These are phyloP conservation scores for Rhynchospora tenuis DNA, from an alignment of 176 grass and related monocot genomes.

Conservation along the genomic window DNA sequence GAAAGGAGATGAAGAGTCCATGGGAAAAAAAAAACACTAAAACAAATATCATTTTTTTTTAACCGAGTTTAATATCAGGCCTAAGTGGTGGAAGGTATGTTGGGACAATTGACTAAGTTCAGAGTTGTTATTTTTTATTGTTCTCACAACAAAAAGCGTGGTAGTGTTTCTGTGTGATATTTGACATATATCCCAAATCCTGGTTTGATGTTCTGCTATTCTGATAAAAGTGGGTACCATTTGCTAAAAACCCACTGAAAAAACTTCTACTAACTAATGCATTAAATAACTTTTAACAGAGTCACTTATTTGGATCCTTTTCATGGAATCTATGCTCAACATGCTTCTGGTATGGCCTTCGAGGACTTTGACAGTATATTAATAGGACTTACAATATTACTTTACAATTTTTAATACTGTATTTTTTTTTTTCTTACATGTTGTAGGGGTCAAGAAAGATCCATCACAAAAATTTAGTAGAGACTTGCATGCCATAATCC, in stretches of 20 bases:
- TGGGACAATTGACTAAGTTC: not conserved
- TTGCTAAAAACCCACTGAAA: not conserved
- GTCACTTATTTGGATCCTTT: constrained; percentile 60
- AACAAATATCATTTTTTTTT: not conserved
- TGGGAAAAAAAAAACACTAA: too few species aligned
- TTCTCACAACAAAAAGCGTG: not conserved
- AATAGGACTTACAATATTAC: not conserved
- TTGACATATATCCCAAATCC: not conserved
- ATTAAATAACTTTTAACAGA: constrained; percentile 41
- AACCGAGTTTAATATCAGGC: not conserved
- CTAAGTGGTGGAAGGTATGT: not conserved
- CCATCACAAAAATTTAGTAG: constrained; percentile 60
- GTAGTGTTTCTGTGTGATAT: not conserved
- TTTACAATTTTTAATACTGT: constrained; percentile 19
- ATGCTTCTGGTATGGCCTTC: constrained; percentile 62
- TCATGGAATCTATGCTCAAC: constrained; percentile 68
- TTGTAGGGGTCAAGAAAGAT: constrained; percentile 62
- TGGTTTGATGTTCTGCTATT: not conserved
- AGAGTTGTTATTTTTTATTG: not conserved
- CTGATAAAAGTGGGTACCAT: not conserved
- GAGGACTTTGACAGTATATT: constrained; percentile 15
- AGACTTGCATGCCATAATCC: constrained; percentile 61
- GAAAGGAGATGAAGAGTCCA: not conserved
- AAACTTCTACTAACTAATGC: not conserved
- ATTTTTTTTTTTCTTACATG: constrained; percentile 13